Base-by-base conservation (phyloP, 2,329 filamentous ascomycete species). In the Gremmenia infestans region DNA sequence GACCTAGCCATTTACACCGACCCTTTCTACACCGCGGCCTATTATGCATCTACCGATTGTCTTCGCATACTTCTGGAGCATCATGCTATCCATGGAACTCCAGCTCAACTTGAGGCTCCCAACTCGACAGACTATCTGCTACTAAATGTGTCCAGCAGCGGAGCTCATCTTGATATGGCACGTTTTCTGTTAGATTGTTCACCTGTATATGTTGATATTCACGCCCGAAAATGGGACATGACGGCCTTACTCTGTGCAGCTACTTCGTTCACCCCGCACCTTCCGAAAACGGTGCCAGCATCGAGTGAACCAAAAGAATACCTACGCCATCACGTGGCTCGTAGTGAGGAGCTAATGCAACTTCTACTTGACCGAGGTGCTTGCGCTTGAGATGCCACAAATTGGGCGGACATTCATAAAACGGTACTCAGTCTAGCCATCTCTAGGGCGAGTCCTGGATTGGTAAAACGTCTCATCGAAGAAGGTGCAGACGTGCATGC, bases 401-500 rank as follows among this genome's bases (percentile, higher is more conserved):
- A n/a, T 36, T 17, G 42, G 23, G 25, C 17, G n/a, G 2, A 35
- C 22, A 51, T 51, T 51, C 49, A 35, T 35, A 43, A 54, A 17
- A 54, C 52, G 19, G 52, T 54, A 49, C 52, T 54, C 40, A 57
- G 47, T 43, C 42, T 50, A 50, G 47, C 57, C 37, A 47, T 60
- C 39, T 59, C 60, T 45, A 52, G 49, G 25, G 60, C 35, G 22
- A 56, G 48, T 53, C 43, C 39, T 49, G 51, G 19, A 51, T 57
- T 62, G 32, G 54, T 60, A 40, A 56, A 46, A 53, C 60, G 60
- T 35, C 58, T 60, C 52, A 52, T 60, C 50, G 58, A 52, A 47
- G 50, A 52, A 56, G 60, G 57, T 40, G 60, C 59, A 37, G 59
- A 63, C 53, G 55, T 60, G 35, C 50, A 63, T 39, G 50, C 52